Conservation (phyloP, 139 green algal species). For the Nannochloris sp. region DNA sequence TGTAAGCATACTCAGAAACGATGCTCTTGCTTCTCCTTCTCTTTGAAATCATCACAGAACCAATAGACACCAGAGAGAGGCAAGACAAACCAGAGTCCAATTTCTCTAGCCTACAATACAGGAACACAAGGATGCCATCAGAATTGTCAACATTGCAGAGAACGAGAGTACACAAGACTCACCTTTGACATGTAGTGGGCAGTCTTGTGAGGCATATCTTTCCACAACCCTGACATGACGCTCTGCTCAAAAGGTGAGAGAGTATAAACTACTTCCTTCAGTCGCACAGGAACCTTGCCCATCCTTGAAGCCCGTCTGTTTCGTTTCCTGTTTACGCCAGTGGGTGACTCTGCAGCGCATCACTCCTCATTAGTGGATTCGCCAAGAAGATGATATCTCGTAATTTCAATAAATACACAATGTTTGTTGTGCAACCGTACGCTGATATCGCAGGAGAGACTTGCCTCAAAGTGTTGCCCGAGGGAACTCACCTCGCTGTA, state of each 20-base stretch:
- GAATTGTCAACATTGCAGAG: too few relatives aligned
- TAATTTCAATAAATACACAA: too few relatives aligned
- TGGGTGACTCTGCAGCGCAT: too few relatives aligned
- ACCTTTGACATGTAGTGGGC: constrained; percentile 23
- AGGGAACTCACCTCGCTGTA: too few relatives aligned
- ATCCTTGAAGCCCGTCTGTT: constrained; percentile 7
- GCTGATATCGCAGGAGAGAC: too few relatives aligned
- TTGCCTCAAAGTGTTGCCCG: too few relatives aligned
- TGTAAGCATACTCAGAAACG: constrained; percentile 33
- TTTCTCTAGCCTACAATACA: constrained; percentile 18
- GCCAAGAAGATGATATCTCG: too few relatives aligned
- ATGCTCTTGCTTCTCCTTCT: constrained; percentile 71
- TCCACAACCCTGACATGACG: constrained; percentile 61
- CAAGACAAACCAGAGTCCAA: constrained; percentile 14
- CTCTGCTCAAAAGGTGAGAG: constrained; percentile 75
- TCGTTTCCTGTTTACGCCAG: too few relatives aligned
- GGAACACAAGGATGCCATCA: background rate
- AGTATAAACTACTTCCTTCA: constrained; percentile 84
- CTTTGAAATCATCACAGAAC: constrained; percentile 41
- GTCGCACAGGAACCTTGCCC: constrained; percentile 44
- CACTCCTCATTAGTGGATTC: too few relatives aligned
- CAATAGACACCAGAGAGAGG: constrained; percentile 15
- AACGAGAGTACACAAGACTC: too few relatives aligned
- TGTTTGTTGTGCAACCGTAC: too few relatives aligned
- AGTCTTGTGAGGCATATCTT: constrained; percentile 55